Evolutionary conservation across 2,329 filamentous ascomycete species (phyloP).

Genomic region (Fusarium sp.): DNA sequence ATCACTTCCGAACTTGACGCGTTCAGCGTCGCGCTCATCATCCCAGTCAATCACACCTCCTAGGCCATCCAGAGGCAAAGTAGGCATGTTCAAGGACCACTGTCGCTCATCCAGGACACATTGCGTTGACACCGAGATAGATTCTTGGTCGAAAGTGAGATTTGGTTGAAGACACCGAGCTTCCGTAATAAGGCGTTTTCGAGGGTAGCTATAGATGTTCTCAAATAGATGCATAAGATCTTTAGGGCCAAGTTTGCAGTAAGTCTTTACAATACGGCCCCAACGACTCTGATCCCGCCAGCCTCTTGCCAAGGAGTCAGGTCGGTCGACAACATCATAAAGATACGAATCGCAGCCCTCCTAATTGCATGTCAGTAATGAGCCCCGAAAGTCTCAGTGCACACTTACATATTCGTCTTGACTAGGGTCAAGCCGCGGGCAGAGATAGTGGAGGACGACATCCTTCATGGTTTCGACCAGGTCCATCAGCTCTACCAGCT

Average conservation of each 20-base stretch:
- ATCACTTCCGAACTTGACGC: slow-evolving; percentile 46
- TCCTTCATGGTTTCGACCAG: slow-evolving; percentile 56
- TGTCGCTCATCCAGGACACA: slow-evolving; percentile 52
- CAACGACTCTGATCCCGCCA: slow-evolving; percentile 52
- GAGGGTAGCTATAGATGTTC: slow-evolving; percentile 57
- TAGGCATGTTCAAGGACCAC: slow-evolving; percentile 46
- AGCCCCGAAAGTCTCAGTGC: not conserved
- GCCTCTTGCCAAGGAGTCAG: slow-evolving; percentile 46
- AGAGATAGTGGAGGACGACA: slow-evolving; percentile 57
- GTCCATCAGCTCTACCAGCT: slow-evolving; percentile 58
- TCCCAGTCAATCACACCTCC: slow-evolving; percentile 56
- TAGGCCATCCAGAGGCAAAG: slow-evolving; percentile 46
- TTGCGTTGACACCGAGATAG: slow-evolving; percentile 52
- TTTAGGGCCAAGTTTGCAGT: slow-evolving; percentile 60
- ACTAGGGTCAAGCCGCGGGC: slow-evolving; percentile 55
- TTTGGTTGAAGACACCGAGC: slow-evolving; percentile 53
- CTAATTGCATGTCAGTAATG: slow-evolving; percentile 22
- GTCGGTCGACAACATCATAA: slow-evolving; percentile 39
- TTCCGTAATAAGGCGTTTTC: slow-evolving; percentile 55
- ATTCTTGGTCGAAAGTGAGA: slow-evolving; percentile 58
- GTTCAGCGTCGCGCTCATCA: slow-evolving; percentile 49
- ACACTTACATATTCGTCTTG: slow-evolving; percentile 47
- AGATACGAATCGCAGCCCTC: slow-evolving; percentile 33
- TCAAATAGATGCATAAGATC: slow-evolving; percentile 61
- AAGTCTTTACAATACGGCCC: slow-evolving; percentile 55